Base-by-base conservation (phyloP, 352 stramenopile species). In the Bremia lactucae region DNA sequence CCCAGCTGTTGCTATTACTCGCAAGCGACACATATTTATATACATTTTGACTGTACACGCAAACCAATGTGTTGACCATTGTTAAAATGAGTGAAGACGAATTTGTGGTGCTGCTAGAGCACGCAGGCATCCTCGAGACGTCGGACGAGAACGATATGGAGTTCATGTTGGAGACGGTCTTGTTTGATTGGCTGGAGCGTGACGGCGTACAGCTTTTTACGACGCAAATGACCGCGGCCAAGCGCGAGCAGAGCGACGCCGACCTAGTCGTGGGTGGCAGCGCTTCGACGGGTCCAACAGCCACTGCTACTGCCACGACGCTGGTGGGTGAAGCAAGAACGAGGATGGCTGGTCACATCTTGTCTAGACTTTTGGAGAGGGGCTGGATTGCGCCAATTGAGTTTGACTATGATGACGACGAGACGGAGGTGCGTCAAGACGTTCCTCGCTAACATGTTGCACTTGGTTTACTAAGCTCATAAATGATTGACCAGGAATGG, bases 61-160 rank as follows among this genome's bases (percentile, higher is more conserved):
- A n/a, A n/a, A n/a, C n/a, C n/a, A n/a, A n/a, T n/a, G n/a, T n/a
- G n/a, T n/a, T n/a, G n/a, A n/a, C n/a, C n/a, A n/a, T n/a, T n/a
- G 26, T 47, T n/a, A 41, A 16, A 21, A 86, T 85, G 71, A 87
- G 71, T 53, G 77, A 90, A 49, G 77, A 90, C 59, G 77, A 87
- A 58, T 90, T 90, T 48, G 75, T 90, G 22, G 74, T 90, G 66
- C 59, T 87, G 41, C 58, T 83, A 24, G 77, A 87, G 57, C 74
- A 90, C 52, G 74, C 77, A 11, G 77, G 77, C 14, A 68, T 90
- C 39, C 64, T 86, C 15, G 77, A 89, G 45, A 65, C 59, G 15
- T 78, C 70, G 42, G 74, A 90, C 24, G 72, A 75, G 36, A 70
- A 68, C 25, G 71, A 66, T 20, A 68, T 72, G 45, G 74, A 89